Evolutionary conservation across 176 grass and related monocot genomes (phyloP).

Genomic region (Miscanthus lutarioriparius): DNA sequence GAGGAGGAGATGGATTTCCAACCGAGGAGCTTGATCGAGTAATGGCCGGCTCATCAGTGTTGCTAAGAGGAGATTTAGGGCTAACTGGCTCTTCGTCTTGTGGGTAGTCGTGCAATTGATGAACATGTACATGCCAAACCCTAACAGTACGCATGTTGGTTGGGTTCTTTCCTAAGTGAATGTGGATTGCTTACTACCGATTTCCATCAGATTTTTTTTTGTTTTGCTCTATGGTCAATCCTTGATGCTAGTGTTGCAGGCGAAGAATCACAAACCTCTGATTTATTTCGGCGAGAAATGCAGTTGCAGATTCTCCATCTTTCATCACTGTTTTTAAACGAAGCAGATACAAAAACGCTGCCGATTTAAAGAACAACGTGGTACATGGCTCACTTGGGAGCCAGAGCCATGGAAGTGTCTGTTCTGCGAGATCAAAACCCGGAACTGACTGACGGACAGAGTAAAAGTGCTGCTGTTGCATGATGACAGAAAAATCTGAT

Average conservation of each 20-base stretch:
- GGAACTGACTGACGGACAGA: neutral
- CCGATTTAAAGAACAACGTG: neutral
- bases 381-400: neutral
- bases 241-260: neutral
- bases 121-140: slow-evolving; percentile 31
- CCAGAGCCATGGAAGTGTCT: neutral
- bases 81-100: neutral
- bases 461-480: neutral
- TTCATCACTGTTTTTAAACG: neutral
- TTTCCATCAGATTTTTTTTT: neutral
- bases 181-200: neutral
- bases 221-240: neutral
- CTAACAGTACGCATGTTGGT: slow-evolving; percentile 2
- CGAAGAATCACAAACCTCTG: neutral
- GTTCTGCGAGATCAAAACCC: neutral
- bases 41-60: slow-evolving; percentile 22
- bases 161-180: neutral
- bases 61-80: slow-evolving; percentile 28
- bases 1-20: slow-evolving; percentile 28
- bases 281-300: neutral
- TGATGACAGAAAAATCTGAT: neutral
- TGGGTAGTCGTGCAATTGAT: neutral
- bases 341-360: neutral
- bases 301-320: neutral
- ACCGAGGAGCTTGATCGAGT: slow-evolving; percentile 27